Evolutionary conservation across 176 grass and related monocot genomes (phyloP).

Genomic region (Musa schizocarpa): DNA sequence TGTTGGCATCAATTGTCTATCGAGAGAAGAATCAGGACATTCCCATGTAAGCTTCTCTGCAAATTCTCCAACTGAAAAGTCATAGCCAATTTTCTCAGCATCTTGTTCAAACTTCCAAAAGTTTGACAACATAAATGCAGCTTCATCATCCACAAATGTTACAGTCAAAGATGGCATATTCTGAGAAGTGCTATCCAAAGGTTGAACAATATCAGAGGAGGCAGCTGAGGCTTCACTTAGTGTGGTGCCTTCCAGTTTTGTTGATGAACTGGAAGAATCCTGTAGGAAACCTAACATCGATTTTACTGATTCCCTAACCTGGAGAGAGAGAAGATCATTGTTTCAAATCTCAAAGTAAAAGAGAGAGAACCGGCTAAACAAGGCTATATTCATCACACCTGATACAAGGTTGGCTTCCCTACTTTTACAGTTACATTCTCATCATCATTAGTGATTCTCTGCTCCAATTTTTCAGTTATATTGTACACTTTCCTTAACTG

Average conservation of each 20-base stretch:
- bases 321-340: constrained; percentile 13
- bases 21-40: constrained; percentile 81
- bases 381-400: constrained; percentile 39
- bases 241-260: constrained; percentile 32
- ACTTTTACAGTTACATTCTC: constrained; percentile 27
- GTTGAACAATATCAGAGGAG: constrained; percentile 32
- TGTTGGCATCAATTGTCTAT: constrained; percentile 35
- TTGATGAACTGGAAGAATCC: constrained; percentile 24
- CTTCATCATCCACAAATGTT: constrained; percentile 28
- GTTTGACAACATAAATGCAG: constrained; percentile 52
- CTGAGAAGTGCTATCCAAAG: constrained; percentile 53
- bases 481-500: constrained; percentile 37
- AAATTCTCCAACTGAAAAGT: constrained; percentile 38
- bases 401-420: constrained; percentile 38
- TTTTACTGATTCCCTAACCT: constrained; percentile 53
- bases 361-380: constrained; percentile 5
- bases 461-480: constrained; percentile 45
- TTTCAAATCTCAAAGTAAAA: constrained; percentile 33
- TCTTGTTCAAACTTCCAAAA: constrained; percentile 62
- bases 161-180: constrained; percentile 45
- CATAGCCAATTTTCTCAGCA: constrained; percentile 31
- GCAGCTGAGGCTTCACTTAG: constrained; percentile 35
- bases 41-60: constrained; percentile 76
- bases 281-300: constrained; percentile 46
- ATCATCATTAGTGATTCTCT: constrained; percentile 38